A percentile compares a stretch with the other conserved stretches of the same genome.
These are phyloP conservation scores for Ambrosia artemisiifolia DNA, from an alignment of 129 eudicot genomes.

Conservation along the genomic window DNA sequence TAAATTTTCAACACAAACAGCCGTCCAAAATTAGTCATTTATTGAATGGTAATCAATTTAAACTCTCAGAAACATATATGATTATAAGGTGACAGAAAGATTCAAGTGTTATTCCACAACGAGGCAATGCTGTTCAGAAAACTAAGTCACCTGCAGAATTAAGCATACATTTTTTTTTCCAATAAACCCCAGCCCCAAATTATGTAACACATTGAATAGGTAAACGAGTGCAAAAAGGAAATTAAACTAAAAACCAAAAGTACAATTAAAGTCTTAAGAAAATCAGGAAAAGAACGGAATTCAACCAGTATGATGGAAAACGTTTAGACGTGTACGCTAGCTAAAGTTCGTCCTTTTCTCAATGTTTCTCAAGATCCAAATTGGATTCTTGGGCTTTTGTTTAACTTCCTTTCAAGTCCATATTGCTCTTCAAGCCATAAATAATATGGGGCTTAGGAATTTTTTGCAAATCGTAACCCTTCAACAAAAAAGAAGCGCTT, in stretches of 20 bases:
- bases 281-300: not conserved
- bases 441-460: not conserved
- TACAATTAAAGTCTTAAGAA: not conserved
- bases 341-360: constrained; percentile 2
- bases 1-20: not conserved
- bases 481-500: too few species aligned
- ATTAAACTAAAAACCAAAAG: not conserved
- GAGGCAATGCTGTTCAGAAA: not conserved
- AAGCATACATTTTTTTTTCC: not conserved
- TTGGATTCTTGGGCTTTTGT: not conserved
- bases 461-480: not conserved
- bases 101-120: not conserved
- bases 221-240: not conserved
- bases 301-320: not conserved
- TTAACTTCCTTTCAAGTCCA: not conserved
- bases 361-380: not conserved
- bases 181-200: not conserved
- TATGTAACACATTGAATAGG: not conserved
- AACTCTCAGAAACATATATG: constrained; percentile 1
- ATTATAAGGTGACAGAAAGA: not conserved
- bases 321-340: not conserved
- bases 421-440: not conserved
- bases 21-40: not conserved
- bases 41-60: not conserved
- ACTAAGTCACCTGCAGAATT: not conserved